Evolutionary conservation across 345 rosid species (phyloP), one percentile per base, ranked within the genome.

Genomic region (Salix dunnii): DNA sequence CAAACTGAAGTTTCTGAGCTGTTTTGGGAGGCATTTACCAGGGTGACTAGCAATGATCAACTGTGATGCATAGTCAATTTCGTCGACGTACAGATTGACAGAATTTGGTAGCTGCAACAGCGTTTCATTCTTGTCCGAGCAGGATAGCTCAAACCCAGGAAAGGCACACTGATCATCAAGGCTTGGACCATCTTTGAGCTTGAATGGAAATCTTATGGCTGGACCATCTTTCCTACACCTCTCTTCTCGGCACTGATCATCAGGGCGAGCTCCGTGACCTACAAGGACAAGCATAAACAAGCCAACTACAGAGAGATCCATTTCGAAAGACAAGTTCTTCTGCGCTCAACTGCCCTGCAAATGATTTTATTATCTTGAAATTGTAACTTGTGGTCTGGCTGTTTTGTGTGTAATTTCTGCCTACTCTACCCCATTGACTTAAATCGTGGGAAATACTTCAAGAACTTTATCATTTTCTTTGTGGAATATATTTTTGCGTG

Each of bases 81-180:
- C 3, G n/a, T 70, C 20, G 25, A 80, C 73, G 12, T 36, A 21
- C 6, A 80, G 10, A 2, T 70, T 71, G 10, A 76, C 83, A 4
- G 79, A 80, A 13, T 2, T 21, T 31, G 83, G 79, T 2, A 80
- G 83, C 61, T 70, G 51, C 8, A 80, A 63, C 4, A 80, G 18
- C 3, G 83, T 71, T 42, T 75, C 23, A 1, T 55, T 80, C 42
- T 0, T 66, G 1, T 67, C 21, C 18, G 36, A 31, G 76, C 83
- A 80, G 11, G 83, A 65, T 17, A 80, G 62, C 33, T 51, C 46
- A 27, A 80, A 80, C 72, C 83, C 65, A 49, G n/a, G 11, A n/a
- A 38, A 75, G 53, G 62, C 70, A 21, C 71, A 74, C n/a, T n/a
- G n/a, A n/a, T n/a, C n/a, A n/a, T n/a, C n/a, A n/a, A n/a, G n/a